These are phyloP conservation scores for Daldinia bambusicola DNA, from an alignment of 495 filamentous ascomycete genomes.

Conservation along the genomic window DNA sequence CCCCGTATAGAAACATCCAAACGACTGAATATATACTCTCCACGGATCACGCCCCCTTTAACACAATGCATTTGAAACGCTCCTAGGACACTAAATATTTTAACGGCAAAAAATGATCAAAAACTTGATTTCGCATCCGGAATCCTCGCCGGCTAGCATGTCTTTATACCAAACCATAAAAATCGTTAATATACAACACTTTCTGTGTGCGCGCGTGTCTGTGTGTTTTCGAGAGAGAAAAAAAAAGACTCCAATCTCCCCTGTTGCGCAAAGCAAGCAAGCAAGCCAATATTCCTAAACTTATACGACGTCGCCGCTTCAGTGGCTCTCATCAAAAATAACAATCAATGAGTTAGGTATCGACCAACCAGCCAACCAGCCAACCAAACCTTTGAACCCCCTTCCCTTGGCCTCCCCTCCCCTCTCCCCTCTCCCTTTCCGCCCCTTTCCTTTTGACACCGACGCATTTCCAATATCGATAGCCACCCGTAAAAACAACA, in stretches of 20 bases:
- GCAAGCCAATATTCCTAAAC: too few relatives aligned
- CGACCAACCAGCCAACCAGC: conserved; percentile 3
- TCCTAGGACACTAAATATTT: not conserved
- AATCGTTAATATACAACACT: conserved; percentile 40
- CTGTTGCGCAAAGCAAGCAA: conserved; percentile 12
- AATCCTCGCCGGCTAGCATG: conserved; percentile 21
- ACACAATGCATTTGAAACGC: not conserved
- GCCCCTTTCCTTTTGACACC: conserved; percentile 31
- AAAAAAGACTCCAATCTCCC: conserved; percentile 14
- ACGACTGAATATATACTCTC: not conserved
- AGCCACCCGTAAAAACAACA: conserved; percentile 31
- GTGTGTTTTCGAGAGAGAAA: conserved; percentile 17
- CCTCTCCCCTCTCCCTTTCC: not conserved
- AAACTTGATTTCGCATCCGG: conserved; percentile 22
- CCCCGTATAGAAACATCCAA: too few relatives aligned
- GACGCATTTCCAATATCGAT: conserved; percentile 27
- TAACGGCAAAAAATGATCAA: not conserved
- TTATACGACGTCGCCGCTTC: conserved; percentile 1
- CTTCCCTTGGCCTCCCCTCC: too few relatives aligned
- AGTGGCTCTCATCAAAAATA: conserved; percentile 12
- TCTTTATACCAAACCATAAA: conserved; percentile 32
- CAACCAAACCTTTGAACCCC: conserved; percentile 13
- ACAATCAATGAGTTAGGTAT: not conserved
- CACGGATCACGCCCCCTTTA: not conserved
- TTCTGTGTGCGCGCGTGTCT: not conserved